These are phyloP conservation scores for Nakazawaea ernobii DNA, from an alignment of 805 yeast species.

Conservation along the genomic window DNA sequence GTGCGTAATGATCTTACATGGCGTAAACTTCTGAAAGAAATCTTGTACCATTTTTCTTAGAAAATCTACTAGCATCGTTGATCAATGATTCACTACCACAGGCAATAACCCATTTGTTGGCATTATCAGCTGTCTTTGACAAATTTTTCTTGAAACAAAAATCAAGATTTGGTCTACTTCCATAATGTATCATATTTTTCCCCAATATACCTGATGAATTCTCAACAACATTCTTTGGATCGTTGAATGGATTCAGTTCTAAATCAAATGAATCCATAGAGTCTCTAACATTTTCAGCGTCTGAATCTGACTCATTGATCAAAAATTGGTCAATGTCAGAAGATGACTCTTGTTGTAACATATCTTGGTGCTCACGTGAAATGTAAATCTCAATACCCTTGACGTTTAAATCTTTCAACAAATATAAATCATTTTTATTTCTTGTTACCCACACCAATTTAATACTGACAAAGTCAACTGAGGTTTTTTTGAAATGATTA, in stretches of 20 bases:
- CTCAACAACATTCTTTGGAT: not conserved
- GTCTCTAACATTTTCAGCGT: constrained; percentile 10
- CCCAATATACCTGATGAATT: not conserved
- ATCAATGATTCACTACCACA: constrained; percentile 53
- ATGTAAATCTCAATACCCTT: constrained; percentile 32
- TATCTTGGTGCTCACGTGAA: constrained; percentile 18
- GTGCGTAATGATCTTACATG: constrained; percentile 20
- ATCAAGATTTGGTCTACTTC: constrained; percentile 40
- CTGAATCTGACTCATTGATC: constrained; percentile 7
- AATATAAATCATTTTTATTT: constrained; percentile 38
- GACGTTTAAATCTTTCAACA: constrained; percentile 33
- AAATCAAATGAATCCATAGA: constrained; percentile 15
- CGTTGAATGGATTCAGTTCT: constrained; percentile 20
- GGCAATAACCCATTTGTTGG: constrained; percentile 46
- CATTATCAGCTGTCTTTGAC: constrained; percentile 24
- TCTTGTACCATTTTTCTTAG: constrained; percentile 28
- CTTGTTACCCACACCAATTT: constrained; percentile 52
- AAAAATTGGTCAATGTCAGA: constrained; percentile 8
- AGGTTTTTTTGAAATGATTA: constrained; percentile 29
- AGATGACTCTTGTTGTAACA: not conserved
- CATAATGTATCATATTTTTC: constrained; percentile 19
- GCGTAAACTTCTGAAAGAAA: constrained; percentile 40
- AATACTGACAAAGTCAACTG: constrained; percentile 22
- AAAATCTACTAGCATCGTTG: constrained; percentile 32
- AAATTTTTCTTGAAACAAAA: constrained; percentile 24